Evolutionary conservation across 1,139 yeast genomes (phyloP).

Genomic region (Nakaseomyces uthaithaninus): DNA sequence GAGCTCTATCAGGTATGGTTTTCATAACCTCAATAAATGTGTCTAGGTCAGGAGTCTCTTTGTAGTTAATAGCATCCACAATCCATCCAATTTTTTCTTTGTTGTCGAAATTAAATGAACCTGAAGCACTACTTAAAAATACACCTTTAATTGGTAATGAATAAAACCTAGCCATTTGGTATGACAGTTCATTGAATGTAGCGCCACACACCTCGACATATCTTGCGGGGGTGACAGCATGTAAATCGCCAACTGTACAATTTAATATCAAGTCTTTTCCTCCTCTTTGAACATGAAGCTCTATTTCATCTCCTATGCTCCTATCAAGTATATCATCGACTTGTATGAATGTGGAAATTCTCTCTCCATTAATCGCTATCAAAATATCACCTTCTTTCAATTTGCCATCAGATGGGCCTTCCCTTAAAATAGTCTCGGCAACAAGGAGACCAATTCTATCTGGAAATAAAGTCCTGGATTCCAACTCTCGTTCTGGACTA

Average conservation of each 20-base stretch:
- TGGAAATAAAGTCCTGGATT: slow-evolving; percentile 64
- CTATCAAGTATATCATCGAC: slow-evolving; percentile 81
- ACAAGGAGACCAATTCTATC: slow-evolving; percentile 73
- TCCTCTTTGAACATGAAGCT: slow-evolving; percentile 63
- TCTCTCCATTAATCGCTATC: slow-evolving; percentile 59
- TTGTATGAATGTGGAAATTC: slow-evolving; percentile 61
- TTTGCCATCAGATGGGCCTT: slow-evolving; percentile 73
- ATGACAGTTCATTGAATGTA: slow-evolving; percentile 72
- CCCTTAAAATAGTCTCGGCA: slow-evolving; percentile 75
- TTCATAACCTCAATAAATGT: slow-evolving; percentile 73
- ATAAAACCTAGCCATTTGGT: slow-evolving; percentile 79
- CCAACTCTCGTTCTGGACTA: slow-evolving; percentile 62
- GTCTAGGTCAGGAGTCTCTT: slow-evolving; percentile 64
- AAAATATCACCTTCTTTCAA: slow-evolving; percentile 83
- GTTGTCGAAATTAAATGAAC: slow-evolving; percentile 60
- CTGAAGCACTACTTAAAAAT: slow-evolving; percentile 67
- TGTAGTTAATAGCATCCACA: slow-evolving; percentile 67
- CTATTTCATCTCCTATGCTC: slow-evolving; percentile 52
- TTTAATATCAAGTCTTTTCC: slow-evolving; percentile 48
- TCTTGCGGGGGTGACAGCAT: slow-evolving; percentile 71
- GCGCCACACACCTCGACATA: slow-evolving; percentile 84
- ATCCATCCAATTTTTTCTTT: slow-evolving; percentile 65
- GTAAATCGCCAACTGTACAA: slow-evolving; percentile 65
- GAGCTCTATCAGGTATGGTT: slow-evolving; percentile 63
- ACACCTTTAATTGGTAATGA: slow-evolving; percentile 83